Percentiles rank a stretch among this genome's conserved stretches.
Conservation (phyloP, 345 rosid species). For the Melaleuca quinquenervia region DNA sequence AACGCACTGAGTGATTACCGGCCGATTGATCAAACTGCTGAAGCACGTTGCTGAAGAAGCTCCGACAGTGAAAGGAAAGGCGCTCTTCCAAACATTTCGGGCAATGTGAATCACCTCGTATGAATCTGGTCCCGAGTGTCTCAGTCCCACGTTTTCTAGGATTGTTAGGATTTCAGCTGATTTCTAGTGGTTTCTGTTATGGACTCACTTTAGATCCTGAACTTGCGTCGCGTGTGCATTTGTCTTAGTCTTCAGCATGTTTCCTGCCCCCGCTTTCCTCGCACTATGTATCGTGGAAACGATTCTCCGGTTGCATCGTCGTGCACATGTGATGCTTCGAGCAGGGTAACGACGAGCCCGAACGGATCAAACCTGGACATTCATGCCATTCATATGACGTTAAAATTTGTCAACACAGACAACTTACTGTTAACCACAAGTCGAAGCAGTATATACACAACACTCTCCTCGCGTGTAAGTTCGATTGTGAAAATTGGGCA, state of each 20-base stretch:
- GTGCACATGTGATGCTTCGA: neutral
- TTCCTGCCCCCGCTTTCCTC: neutral
- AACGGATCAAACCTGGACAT: neutral
- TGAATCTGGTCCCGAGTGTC: neutral
- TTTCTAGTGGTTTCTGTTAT: neutral
- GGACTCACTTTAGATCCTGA: neutral
- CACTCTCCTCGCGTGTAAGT: neutral
- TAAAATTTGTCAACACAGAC: neutral
- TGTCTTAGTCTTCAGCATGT: neutral
- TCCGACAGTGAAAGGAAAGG: neutral
- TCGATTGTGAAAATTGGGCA: neutral
- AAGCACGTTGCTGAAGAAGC: neutral
- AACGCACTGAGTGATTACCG: neutral
- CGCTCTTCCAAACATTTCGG: neutral
- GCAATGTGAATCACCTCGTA: neutral
- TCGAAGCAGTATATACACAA: neutral
- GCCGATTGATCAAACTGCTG: neutral
- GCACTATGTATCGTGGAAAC: neutral
- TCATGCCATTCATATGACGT: neutral
- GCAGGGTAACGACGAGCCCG: neutral
- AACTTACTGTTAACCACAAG: too few species aligned
- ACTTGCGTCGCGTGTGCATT: neutral
- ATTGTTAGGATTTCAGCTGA: neutral
- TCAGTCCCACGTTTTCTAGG: neutral
- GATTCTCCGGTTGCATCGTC: neutral